phyloP scores from a whole-genome alignment of 2,329 filamentous ascomycete genomes.

The Clonostachys sp. region DNA sequence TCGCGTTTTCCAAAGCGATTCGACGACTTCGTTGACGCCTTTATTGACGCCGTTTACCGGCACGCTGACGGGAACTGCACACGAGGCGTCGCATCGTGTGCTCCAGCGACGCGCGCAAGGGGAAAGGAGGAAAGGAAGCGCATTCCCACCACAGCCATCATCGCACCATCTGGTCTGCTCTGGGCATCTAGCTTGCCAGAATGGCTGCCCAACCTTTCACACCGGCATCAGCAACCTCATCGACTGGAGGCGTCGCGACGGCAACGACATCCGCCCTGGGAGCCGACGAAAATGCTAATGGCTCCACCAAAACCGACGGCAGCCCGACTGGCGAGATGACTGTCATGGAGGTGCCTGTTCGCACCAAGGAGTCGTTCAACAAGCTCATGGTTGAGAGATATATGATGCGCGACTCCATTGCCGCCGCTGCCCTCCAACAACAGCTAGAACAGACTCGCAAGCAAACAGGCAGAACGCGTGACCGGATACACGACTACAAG shows the following conservation, averaged over 20 bases:
- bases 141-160: not conserved
- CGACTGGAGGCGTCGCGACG: conserved; percentile 7
- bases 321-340: not conserved
- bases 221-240: conserved; percentile 22
- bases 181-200: conserved; percentile 11
- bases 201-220: conserved; percentile 38
- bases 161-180: not conserved
- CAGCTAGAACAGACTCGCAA: conserved; percentile 45
- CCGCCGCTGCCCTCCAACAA: not conserved
- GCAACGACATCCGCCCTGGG: not conserved
- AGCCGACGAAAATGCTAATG: conserved; percentile 10
- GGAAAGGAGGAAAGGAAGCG: not conserved
- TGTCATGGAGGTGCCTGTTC: conserved; percentile 26
- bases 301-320: not conserved
- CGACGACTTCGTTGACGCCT: not conserved
- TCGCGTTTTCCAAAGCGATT: not conserved
- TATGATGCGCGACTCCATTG: conserved; percentile 39
- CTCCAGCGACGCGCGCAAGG: not conserved
- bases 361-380: conserved; percentile 53
- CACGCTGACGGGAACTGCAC: not conserved
- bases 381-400: conserved; percentile 49
- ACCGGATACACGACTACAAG: conserved; percentile 68
- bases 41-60: not conserved
- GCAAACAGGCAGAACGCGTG: conserved; percentile 57
- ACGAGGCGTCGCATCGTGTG: not conserved